Percentiles rank a stretch among this genome's conserved stretches.
Conservation (phyloP, 177 flowering plant species). For the Telopea speciosissima region DNA sequence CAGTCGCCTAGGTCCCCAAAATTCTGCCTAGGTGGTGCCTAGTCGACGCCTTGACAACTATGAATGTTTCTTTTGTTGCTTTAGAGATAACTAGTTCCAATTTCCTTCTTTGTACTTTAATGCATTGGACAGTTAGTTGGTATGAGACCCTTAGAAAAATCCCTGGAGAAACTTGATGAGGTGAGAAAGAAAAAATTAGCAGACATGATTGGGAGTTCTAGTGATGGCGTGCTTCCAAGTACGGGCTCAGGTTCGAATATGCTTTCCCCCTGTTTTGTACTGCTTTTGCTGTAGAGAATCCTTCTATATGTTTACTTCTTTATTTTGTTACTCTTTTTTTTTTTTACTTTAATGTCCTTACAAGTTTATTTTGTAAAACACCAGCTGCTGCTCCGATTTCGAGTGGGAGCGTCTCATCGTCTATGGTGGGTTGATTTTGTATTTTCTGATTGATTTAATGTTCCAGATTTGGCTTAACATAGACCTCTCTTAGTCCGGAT, state of each 20-base stretch:
- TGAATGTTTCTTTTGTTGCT: neutral
- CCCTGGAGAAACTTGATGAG: slow-evolving; percentile 96
- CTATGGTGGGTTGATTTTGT: slow-evolving; percentile 40
- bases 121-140: slow-evolving; percentile 65
- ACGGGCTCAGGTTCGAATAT: slow-evolving; percentile 48
- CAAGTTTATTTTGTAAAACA: slow-evolving; percentile 8
- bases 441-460: neutral
- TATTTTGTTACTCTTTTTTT: neutral
- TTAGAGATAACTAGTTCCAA: neutral
- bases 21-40: no score
- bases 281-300: neutral
- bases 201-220: slow-evolving; percentile 81
- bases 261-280: slow-evolving; percentile 1
- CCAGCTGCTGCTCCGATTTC: slow-evolving; percentile 39
- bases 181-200: slow-evolving; percentile 87
- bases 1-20: no score
- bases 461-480: neutral
- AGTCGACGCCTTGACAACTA: no score
- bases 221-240: slow-evolving; percentile 36
- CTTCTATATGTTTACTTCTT: neutral
- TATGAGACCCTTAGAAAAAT: slow-evolving; percentile 93
- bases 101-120: slow-evolving; percentile 2
- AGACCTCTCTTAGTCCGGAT: neutral
- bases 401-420: slow-evolving; percentile 31
- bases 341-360: neutral